These are phyloP conservation scores for Phytophthora sp. DNA, from an alignment of 352 stramenopile genomes.

Conservation along the genomic window DNA sequence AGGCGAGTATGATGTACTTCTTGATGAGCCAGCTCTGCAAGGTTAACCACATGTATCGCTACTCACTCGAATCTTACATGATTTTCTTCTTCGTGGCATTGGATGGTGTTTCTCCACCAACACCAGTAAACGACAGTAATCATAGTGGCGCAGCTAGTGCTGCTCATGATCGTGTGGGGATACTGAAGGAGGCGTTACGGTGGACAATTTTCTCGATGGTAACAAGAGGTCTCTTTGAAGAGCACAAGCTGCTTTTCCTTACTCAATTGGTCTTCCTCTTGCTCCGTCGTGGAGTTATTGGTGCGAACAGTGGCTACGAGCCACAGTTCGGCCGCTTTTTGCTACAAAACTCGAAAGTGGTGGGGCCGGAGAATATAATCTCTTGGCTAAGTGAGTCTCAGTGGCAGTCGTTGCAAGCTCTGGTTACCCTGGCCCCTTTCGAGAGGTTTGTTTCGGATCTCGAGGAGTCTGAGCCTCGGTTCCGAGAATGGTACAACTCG, in stretches of 20 bases:
- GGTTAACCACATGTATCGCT: slow-evolving; percentile 95
- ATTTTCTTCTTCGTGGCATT: slow-evolving; percentile 89
- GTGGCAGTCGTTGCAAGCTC: slow-evolving; percentile 82
- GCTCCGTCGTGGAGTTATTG: slow-evolving; percentile 69
- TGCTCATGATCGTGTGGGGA: slow-evolving; percentile 60
- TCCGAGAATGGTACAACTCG: slow-evolving; percentile 93
- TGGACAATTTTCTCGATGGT: slow-evolving; percentile 92
- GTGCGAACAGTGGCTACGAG: slow-evolving; percentile 71
- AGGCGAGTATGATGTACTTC: slow-evolving; percentile 94
- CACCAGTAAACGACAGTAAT: background rate
- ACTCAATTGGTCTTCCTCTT: slow-evolving; percentile 89
- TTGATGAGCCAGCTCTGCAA: slow-evolving; percentile 89
- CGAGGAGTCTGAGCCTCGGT: slow-evolving; percentile 89
- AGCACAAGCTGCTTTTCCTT: slow-evolving; percentile 92
- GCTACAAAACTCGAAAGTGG: slow-evolving; percentile 71
- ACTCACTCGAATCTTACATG: slow-evolving; percentile 92
- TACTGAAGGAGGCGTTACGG: slow-evolving; percentile 78
- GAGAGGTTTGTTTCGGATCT: slow-evolving; percentile 88
- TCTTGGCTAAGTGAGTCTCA: slow-evolving; percentile 86
- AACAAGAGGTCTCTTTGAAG: slow-evolving; percentile 90
- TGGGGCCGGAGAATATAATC: slow-evolving; percentile 75
- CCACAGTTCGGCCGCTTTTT: slow-evolving; percentile 82
- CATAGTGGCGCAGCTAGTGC: slow-evolving; percentile 18
- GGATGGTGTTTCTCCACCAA: slow-evolving; percentile 53
- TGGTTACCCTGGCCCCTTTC: slow-evolving; percentile 85